Base-by-base conservation (phyloP, 345 rosid genomes). In the Pugionium cornutum region DNA sequence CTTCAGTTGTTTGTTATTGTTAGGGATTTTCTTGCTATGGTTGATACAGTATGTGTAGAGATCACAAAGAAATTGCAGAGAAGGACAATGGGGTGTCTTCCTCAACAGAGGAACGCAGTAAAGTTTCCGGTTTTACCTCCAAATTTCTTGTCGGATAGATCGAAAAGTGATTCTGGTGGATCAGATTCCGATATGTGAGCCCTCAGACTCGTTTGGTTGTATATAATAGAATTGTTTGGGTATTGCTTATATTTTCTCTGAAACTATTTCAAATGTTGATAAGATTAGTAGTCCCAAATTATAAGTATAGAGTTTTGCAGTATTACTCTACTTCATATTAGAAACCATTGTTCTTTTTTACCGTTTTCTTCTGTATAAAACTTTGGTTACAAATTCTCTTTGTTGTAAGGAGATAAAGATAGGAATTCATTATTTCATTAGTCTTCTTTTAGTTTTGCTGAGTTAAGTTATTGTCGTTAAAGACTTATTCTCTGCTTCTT, bases 11-110 rank as follows among this genome's bases (percentile, higher is more conserved):
- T 92, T 71, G 80, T 78, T 28, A 83, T 84, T 6, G 87, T 92
- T 18, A 89, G 82, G 52, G 88, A 83, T 78, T 92, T 92, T 77
- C 85, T 89, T 11, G 87, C 74, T 5, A 89, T 87, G 89, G 97
- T 89, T 52, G 92, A 92, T 68, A 80, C 66, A 72, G 91, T 84
- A 4, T 79, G 85, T 2, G 46, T 46, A n/a, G 85, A 92, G 74
- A 84, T 86, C 8, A 72, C 81, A 7, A 73, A 69, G 54, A 89
- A 77, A 44, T 40, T 82, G 50, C 86, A 80, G 77, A 81, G 64
- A 64, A 82, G 80, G 77, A 86, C 64, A 68, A 42, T 76, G 10
- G 35, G 69, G 53, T 51, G 39, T 6, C 30, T 70, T 54, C 28
- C 70, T 9, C 2, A 66, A 30, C 27, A 61, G 36, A 64, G 80